Conservation (phyloP, 805 yeast genomes). For the Candida railenensis region DNA sequence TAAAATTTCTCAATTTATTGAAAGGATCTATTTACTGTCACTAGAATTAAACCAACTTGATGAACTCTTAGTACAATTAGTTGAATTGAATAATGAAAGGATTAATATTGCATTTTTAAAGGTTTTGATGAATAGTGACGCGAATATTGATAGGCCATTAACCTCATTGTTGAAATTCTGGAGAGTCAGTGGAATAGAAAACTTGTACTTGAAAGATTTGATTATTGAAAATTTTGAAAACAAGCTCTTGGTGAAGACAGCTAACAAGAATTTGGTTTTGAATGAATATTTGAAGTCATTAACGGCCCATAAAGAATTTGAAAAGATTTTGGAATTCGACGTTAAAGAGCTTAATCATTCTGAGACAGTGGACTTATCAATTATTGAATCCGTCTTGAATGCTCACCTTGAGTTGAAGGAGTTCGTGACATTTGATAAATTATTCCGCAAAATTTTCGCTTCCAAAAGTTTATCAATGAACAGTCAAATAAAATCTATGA, state of each 20-base stretch:
- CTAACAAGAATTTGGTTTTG: constrained; percentile 5
- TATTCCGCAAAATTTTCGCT: constrained; percentile 14
- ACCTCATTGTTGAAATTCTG: background rate
- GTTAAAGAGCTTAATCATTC: background rate
- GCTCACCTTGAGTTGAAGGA: constrained; percentile 14
- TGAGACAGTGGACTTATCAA: background rate
- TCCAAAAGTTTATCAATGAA: constrained; percentile 1
- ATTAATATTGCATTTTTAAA: constrained; percentile 22
- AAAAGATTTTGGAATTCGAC: constrained; percentile 9
- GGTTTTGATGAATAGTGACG: constrained; percentile 8
- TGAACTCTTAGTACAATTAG: constrained; percentile 13
- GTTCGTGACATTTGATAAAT: constrained; percentile 9
- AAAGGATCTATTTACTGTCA: constrained; percentile 20
- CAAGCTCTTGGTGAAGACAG: background rate
- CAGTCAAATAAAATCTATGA: constrained; percentile 6
- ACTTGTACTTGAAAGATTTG: constrained; percentile 18
- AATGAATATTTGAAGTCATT: constrained; percentile 18
- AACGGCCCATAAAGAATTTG: constrained; percentile 9
- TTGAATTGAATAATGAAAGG: constrained; percentile 23
- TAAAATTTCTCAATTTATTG: constrained; percentile 17
- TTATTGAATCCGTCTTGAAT: constrained; percentile 6
- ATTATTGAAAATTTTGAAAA: constrained; percentile 10
- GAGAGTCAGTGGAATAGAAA: constrained; percentile 12
- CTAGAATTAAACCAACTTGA: constrained; percentile 9
- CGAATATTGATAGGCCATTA: background rate